Conservation (phyloP, 192 early-diverging fungal genomes). For the Powellomyces hirtus region DNA sequence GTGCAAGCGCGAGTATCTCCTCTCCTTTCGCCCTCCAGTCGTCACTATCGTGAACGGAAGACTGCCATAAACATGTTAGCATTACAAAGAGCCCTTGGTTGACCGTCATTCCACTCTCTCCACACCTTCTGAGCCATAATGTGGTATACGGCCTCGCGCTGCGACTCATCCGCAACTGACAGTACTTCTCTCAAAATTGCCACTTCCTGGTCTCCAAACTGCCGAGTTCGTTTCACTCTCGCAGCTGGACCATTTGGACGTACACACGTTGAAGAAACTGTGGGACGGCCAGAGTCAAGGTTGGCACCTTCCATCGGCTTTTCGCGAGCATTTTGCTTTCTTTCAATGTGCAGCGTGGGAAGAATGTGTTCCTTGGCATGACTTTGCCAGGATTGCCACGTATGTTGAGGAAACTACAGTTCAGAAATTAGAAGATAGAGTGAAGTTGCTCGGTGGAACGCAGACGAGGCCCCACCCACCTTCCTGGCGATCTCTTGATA, state of each 20-base stretch:
- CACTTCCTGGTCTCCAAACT: neutral
- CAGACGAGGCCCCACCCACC: too few relatives aligned
- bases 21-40: neutral
- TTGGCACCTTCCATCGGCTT: neutral
- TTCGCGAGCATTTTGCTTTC: neutral
- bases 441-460: too few relatives aligned
- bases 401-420: constrained; percentile 21
- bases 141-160: neutral
- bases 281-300: neutral
- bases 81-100: too few relatives aligned
- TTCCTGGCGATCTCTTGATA: too few relatives aligned
- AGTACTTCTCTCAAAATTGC: neutral
- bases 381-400: constrained; percentile 19
- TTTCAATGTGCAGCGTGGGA: neutral
- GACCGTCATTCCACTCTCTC: too few relatives aligned
- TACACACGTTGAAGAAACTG: neutral
- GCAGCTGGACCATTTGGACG: neutral
- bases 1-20: neutral
- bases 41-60: too few relatives aligned
- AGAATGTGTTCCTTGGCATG: constrained; percentile 11
- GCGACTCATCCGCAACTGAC: too few relatives aligned
- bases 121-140: neutral
- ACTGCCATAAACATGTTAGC: too few relatives aligned
- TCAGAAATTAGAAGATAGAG: too few relatives aligned
- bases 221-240: neutral